phyloP scores from a whole-genome alignment of 2,329 filamentous ascomycete species.

The Decorospora gaudefroyi region DNA sequence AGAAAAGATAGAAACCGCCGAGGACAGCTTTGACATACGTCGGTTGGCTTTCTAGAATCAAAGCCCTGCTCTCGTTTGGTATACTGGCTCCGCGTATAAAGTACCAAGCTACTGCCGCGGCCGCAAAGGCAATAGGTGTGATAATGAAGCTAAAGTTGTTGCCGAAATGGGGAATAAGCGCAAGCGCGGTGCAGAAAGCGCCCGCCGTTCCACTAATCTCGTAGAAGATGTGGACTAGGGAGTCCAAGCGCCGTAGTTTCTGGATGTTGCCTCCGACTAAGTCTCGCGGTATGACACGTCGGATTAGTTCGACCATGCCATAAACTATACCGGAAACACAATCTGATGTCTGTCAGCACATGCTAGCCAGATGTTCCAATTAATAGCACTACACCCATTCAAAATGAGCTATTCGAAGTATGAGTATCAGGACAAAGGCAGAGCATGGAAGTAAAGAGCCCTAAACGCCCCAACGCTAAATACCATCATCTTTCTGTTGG shows the following conservation, averaged over 20 bases:
- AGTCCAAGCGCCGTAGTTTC: conserved; percentile 56
- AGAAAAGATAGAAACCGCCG: conserved; percentile 52
- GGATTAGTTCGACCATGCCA: conserved; percentile 59
- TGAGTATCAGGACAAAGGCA: too few species aligned
- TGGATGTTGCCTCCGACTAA: conserved; percentile 58
- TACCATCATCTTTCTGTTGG: too few species aligned
- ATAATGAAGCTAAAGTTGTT: conserved; percentile 60
- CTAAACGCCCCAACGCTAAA: too few species aligned
- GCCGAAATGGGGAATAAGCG: conserved; percentile 56
- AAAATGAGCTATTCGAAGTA: too few species aligned
- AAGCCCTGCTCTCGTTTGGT: conserved; percentile 25
- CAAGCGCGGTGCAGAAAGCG: conserved; percentile 56
- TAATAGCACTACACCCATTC: too few species aligned
- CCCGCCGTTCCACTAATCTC: conserved; percentile 56
- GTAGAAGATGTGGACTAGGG: conserved; percentile 55
- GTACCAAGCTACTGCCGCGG: conserved; percentile 52
- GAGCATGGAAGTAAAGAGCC: too few species aligned
- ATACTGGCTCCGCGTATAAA: conserved; percentile 53
- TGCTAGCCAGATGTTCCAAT: background rate
- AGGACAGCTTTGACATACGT: conserved; percentile 48
- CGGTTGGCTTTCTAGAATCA: conserved; percentile 33
- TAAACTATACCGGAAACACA: conserved; percentile 37
- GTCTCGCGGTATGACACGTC: conserved; percentile 57
- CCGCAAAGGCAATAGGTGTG: conserved; percentile 55
- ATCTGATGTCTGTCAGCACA: conserved; percentile 21